Conservation (phyloP, 768 basidiomycete species). For the Chlorophyllum brunneum region DNA sequence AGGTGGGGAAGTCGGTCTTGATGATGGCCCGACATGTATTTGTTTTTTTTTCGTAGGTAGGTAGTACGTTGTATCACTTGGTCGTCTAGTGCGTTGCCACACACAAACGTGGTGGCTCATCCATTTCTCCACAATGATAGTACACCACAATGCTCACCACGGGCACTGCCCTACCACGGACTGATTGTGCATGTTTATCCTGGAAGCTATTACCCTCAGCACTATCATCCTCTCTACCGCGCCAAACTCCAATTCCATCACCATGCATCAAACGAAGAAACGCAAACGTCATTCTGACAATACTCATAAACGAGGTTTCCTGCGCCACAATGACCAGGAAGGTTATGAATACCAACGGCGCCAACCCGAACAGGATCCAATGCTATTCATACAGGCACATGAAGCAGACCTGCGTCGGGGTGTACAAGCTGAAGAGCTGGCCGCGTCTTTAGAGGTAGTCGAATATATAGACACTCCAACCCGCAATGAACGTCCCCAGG, state of each 20-base stretch:
- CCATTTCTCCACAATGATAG: no score
- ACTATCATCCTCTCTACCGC: not conserved
- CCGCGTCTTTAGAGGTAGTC: conserved; percentile 32
- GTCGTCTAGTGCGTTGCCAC: no score
- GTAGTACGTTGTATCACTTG: no score
- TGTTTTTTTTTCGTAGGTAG: no score
- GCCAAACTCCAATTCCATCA: not conserved
- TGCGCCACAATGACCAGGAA: not conserved
- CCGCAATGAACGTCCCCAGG: conserved; percentile 13
- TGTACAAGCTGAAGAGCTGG: conserved; percentile 35
- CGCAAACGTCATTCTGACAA: conserved; percentile 9
- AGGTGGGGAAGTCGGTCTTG: no score
- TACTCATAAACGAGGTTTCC: not conserved
- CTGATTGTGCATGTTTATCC: conserved; percentile 6
- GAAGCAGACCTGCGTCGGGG: conserved; percentile 72
- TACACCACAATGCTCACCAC: no score
- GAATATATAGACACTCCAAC: conserved; percentile 14
- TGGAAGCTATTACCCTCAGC: not conserved
- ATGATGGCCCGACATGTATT: no score
- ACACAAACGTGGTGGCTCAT: no score
- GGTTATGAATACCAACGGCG: not conserved
- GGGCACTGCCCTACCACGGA: no score
- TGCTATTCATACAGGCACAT: conserved; percentile 61
- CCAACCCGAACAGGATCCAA: conserved; percentile 21
- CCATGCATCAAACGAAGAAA: conserved; percentile 4